These are phyloP conservation scores for Strobilomyces dryophilus DNA, from an alignment of 768 basidiomycete species.

Conservation along the genomic window DNA sequence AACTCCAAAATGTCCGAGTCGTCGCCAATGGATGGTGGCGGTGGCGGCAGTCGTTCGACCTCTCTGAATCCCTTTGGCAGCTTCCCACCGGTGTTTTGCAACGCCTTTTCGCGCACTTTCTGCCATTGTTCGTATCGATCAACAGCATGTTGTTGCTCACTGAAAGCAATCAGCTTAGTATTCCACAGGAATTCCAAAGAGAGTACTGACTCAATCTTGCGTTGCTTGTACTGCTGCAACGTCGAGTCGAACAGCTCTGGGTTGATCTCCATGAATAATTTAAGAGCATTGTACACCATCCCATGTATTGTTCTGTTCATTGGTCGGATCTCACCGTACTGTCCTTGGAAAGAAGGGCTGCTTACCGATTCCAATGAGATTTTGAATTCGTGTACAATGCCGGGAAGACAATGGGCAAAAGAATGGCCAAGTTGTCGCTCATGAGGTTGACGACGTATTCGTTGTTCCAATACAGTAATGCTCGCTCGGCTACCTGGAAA, in stretches of 20 bases:
- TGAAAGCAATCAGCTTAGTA: conserved; percentile 30
- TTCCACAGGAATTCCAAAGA: background rate
- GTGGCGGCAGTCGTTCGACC: conserved; percentile 67
- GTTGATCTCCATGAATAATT: conserved; percentile 99
- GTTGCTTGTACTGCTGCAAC: conserved; percentile 90
- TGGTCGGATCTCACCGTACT: conserved; percentile 6
- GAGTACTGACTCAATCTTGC: conserved; percentile 70
- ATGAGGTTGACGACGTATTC: conserved; percentile 99
- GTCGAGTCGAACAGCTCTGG: conserved; percentile 93
- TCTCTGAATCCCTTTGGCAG: conserved; percentile 70
- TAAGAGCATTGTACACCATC: conserved; percentile 98
- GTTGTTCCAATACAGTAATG: conserved; percentile 98
- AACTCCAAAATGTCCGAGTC: conserved; percentile 86
- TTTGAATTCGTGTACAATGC: conserved; percentile 94
- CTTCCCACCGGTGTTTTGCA: conserved; percentile 65
- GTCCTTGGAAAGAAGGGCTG: conserved; percentile 3
- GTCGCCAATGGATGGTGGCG: conserved; percentile 70
- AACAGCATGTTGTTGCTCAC: conserved; percentile 85
- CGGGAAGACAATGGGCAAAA: conserved; percentile 96
- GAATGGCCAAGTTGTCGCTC: conserved; percentile 86
- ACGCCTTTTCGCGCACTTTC: conserved; percentile 71
- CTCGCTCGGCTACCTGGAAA: conserved; percentile 98
- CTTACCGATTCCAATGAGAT: conserved; percentile 97
- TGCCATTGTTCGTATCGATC: conserved; percentile 89
- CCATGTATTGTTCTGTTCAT: conserved; percentile 87